These are phyloP conservation scores for Podospora anserina DNA, from an alignment of 495 filamentous ascomycete genomes.

Conservation along the genomic window DNA sequence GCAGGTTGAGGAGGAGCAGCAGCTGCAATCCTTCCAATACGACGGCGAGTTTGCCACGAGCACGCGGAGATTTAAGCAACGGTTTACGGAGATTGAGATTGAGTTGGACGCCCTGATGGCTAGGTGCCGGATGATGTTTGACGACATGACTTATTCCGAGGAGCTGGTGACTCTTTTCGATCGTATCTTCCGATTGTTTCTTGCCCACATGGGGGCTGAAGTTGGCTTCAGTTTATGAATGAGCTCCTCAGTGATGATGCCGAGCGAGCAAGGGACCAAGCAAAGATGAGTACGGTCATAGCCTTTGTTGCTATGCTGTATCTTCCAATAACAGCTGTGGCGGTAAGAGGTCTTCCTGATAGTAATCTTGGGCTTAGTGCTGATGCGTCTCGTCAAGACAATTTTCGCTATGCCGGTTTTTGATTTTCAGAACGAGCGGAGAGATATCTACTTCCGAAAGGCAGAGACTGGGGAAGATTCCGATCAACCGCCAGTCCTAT, in stretches of 20 bases:
- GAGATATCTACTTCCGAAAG: neutral
- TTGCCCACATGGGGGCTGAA: neutral
- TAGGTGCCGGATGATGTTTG: constrained; percentile 8
- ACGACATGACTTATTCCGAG: constrained; percentile 9
- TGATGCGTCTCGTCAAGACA: neutral
- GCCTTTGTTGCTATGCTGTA: constrained; percentile 22
- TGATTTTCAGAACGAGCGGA: constrained; percentile 13
- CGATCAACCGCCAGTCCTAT: neutral
- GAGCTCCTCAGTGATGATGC: constrained; percentile 3
- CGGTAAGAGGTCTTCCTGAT: constrained; percentile 10
- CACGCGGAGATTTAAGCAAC: constrained; percentile 8
- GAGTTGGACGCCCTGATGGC: constrained; percentile 18
- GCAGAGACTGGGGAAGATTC: neutral
- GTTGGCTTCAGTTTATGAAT: constrained; percentile 13
- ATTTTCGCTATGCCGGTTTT: constrained; percentile 19
- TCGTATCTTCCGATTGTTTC: too few species aligned
- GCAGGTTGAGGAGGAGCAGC: neutral
- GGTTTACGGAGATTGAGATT: constrained; percentile 15
- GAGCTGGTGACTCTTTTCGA: constrained; percentile 14
- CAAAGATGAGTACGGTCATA: constrained; percentile 8
- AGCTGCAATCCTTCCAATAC: neutral
- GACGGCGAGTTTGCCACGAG: neutral
- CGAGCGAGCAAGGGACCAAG: constrained; percentile 2
- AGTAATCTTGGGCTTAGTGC: neutral
- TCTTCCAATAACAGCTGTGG: constrained; percentile 20